A percentile compares a stretch with the other conserved stretches of the same genome.
These are phyloP conservation scores for Phalaenopsis equestris DNA, from an alignment of 106 monocot species.

Conservation along the genomic window DNA sequence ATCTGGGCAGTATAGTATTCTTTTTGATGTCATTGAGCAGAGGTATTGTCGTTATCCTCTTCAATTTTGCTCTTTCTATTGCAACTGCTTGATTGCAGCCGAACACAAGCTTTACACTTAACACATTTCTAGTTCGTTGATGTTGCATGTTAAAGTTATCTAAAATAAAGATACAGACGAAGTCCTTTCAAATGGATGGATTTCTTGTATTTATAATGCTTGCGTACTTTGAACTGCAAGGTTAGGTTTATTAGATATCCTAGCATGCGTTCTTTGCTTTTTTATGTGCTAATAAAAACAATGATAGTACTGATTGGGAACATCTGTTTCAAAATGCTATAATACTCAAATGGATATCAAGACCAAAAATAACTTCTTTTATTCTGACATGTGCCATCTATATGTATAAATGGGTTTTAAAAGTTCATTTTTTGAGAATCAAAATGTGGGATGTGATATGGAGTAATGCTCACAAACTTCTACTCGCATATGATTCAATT, in stretches of 20 bases:
- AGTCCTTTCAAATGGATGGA: not conserved
- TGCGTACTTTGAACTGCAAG: no score
- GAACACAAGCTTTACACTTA: not conserved
- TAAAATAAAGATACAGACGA: not conserved
- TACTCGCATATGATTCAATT: not conserved
- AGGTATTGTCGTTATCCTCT: constrained; percentile 29
- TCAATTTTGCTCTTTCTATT: not conserved
- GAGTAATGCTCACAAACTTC: not conserved
- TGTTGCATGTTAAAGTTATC: not conserved
- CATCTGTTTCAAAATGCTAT: not conserved
- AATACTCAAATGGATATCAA: not conserved
- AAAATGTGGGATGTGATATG: not conserved
- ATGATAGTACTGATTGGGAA: not conserved
- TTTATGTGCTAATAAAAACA: not conserved
- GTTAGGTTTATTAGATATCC: no score
- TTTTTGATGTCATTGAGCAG: constrained; percentile 72
- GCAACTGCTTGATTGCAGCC: not conserved
- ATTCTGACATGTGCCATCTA: not conserved
- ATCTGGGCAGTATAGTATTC: constrained; percentile 68
- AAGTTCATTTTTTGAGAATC: not conserved
- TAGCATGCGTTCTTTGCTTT: no score
- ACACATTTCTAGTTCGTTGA: not conserved
- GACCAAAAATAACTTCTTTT: not conserved
- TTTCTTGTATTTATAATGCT: not conserved
- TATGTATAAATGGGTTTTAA: not conserved